Conservation (phyloP, 345 rosid species). For the Pistacia integerrima region DNA sequence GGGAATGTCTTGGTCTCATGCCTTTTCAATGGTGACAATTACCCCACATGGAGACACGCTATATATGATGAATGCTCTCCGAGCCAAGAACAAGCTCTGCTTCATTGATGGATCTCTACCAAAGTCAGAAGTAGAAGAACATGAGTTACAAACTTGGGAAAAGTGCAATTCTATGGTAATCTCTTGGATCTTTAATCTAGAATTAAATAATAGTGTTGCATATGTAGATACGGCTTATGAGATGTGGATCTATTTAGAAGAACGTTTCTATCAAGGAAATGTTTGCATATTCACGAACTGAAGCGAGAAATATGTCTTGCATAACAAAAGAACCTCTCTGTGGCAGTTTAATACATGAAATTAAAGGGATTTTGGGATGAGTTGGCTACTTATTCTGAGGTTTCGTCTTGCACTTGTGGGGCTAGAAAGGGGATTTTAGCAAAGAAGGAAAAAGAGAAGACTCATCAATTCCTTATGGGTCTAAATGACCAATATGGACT, state of each 20-base stretch:
- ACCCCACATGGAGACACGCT: too few species aligned
- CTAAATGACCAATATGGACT: background rate
- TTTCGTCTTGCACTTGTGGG: background rate
- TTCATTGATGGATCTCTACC: background rate
- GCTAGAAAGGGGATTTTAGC: background rate
- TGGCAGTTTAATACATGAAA: background rate
- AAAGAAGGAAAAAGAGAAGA: background rate
- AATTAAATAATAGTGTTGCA: too few species aligned
- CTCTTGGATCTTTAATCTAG: too few species aligned
- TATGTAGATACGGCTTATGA: too few species aligned
- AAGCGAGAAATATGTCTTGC: background rate
- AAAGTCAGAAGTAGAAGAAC: too few species aligned
- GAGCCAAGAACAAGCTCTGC: background rate
- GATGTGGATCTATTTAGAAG: too few species aligned
- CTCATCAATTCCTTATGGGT: background rate
- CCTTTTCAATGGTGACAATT: background rate
- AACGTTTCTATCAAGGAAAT: background rate
- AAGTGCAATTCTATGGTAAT: too few species aligned
- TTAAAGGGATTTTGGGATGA: background rate
- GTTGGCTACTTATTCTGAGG: background rate
- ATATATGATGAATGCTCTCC: too few species aligned
- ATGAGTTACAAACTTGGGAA: too few species aligned
- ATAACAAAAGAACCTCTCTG: background rate
- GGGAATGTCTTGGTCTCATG: background rate
- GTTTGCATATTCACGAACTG: background rate